phyloP scores from a whole-genome alignment of 2,329 filamentous ascomycete species.

The Alternaria rosae region DNA sequence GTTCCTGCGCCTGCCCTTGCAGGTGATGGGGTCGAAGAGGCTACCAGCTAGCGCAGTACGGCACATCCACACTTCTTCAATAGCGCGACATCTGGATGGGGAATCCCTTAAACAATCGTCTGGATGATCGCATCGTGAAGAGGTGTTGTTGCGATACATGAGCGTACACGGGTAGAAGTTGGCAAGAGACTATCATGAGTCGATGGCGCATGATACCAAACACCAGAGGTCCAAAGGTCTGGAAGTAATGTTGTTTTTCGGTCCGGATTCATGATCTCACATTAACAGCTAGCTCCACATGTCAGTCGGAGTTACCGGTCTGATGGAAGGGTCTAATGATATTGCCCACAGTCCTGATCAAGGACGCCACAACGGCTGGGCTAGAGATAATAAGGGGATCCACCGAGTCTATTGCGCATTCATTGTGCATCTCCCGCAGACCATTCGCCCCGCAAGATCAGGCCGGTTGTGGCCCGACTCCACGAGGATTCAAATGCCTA shows the following conservation, averaged over 20 bases:
- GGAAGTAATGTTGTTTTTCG: not conserved
- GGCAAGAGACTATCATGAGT: not conserved
- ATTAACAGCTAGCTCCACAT: not conserved
- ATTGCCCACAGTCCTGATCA: not conserved
- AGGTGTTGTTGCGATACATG: not conserved
- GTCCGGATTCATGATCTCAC: not conserved
- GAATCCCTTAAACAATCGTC: not conserved
- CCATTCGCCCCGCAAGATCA: not conserved
- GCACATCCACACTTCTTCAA: not conserved
- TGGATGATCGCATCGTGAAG: not conserved
- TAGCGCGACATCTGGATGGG: not conserved
- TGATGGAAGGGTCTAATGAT: not conserved
- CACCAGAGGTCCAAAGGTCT: not conserved
- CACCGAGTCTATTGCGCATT: not conserved
- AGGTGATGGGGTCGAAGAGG: not conserved
- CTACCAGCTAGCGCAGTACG: not conserved
- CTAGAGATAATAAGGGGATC: not conserved
- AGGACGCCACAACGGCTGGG: not conserved
- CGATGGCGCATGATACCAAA: not conserved
- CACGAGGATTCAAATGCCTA: not conserved
- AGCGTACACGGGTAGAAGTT: not conserved
- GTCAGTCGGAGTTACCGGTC: not conserved
- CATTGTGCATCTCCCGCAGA: not conserved
- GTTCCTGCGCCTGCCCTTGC: not conserved
- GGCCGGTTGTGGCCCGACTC: not conserved